Base-by-base conservation (phyloP, 441 rosid species). In the Codiaeum variegatum region DNA sequence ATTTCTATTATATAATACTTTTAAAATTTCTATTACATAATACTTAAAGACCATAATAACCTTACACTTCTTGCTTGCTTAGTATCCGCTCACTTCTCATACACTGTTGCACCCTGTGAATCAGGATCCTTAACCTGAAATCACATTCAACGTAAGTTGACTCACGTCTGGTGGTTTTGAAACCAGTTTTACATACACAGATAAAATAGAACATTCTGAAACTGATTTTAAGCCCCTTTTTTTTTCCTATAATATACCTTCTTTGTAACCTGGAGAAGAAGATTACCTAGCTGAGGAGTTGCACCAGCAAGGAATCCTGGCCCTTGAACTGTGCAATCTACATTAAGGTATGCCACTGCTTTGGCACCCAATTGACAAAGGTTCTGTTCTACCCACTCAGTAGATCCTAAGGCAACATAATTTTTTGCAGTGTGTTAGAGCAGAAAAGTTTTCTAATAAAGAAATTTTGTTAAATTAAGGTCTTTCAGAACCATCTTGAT, bases 321-420 rank as follows among this genome's bases (percentile, higher is more conserved):
- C 56, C 98, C 98, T 89, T 94, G 98, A 82, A 91, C 98, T 0
- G 98, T 97, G 63, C 98, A 92, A 79, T 94, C 97, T 19, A 92
- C 97, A 71, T 94, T 94, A 67, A 94, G 88, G 66, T 94, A 94
- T 18, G 97, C 96, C 70, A 92, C 91, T 42, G 90, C 96, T 85
- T 86, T 91, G 62, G 92, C 88, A 69, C 92, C 89, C 76, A 92
- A 85, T 87, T 92, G 49, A 87, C 72, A 62, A 62, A 92, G 79
- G 79, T 92, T 94, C 73, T 89, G 92, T 79, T 94, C 98, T 79
- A 92, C 89, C 98, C 98, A 94, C 83, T 94, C 98, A 1, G 97
- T 92, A 62, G 98, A 94, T 72, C 98, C 98, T 71, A 85, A 4
- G 10, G 38, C 54, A 78, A 42, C 28, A 62, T 1, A 55, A 23